Conservation (phyloP, 2,329 filamentous ascomycete species). For the Cytospora paraplurivora region DNA sequence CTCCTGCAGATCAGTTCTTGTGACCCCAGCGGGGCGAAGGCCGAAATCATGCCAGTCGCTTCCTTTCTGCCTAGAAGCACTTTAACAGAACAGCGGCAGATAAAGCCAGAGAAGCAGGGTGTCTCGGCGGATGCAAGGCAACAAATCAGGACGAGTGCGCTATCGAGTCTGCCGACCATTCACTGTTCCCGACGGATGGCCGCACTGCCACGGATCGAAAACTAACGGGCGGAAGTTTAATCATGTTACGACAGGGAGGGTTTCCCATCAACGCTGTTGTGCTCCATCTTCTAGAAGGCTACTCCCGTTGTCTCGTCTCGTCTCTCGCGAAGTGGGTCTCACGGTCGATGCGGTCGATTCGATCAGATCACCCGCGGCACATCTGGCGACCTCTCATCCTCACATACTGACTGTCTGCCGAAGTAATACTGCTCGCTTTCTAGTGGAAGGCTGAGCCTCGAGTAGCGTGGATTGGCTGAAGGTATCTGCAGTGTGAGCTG, state of each 20-base stretch:
- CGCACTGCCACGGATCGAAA: conserved; percentile 11
- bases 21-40: conserved; percentile 4
- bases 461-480: not conserved
- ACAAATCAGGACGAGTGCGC: conserved; percentile 1
- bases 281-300: not conserved
- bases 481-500: conserved; percentile 1
- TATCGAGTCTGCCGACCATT: not conserved
- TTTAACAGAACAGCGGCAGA: not conserved
- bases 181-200: not conserved
- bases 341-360: not conserved
- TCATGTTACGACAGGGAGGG: not conserved
- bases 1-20: not conserved
- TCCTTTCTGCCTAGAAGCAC: not conserved
- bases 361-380: not conserved
- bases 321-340: not conserved
- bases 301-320: conserved; percentile 2
- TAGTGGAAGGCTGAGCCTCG: not conserved
- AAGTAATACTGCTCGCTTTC: not conserved
- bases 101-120: not conserved
- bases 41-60: not conserved
- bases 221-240: not conserved
- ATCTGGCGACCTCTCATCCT: not conserved
- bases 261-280: conserved; percentile 5
- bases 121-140: not conserved
- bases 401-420: not conserved